A percentile compares a stretch with the other conserved stretches of the same genome.
phyloP scores from a whole-genome alignment of 176 grass and related monocot species.

The Oryza brachyantha region DNA sequence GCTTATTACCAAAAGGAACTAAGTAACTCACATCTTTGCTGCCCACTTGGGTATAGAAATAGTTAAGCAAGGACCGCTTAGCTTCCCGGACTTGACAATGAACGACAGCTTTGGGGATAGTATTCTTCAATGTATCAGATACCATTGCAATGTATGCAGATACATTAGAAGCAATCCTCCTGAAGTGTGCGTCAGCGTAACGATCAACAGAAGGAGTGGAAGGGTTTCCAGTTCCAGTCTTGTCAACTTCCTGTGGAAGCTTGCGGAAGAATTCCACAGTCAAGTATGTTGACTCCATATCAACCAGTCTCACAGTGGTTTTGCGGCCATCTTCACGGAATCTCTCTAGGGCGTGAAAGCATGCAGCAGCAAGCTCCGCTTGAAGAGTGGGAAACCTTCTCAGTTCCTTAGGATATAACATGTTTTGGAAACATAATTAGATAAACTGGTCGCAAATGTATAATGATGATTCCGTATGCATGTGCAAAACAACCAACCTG shows the following conservation, averaged over 20 bases:
- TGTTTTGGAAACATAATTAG: constrained; percentile 5
- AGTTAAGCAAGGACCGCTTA: constrained; percentile 70
- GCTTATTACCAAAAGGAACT: not conserved
- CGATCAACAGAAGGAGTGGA: constrained; percentile 53
- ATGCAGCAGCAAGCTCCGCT: constrained; percentile 77
- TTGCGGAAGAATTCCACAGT: constrained; percentile 94
- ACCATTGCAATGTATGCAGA: constrained; percentile 89
- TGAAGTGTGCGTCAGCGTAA: constrained; percentile 77
- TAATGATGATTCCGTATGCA: not conserved
- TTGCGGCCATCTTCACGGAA: constrained; percentile 79
- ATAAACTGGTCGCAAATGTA: not conserved
- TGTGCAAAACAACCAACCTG: constrained; percentile 49
- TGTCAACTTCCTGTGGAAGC: constrained; percentile 85
- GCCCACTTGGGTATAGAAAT: constrained; percentile 84
- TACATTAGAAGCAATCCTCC: constrained; percentile 90
- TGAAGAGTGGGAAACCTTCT: constrained; percentile 88
- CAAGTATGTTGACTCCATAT: constrained; percentile 83
- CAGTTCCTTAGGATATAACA: constrained; percentile 56
- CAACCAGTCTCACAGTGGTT: constrained; percentile 75
- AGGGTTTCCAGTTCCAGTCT: constrained; percentile 47
- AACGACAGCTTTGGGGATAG: constrained; percentile 88
- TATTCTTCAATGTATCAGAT: constrained; percentile 82
- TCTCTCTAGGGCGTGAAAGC: constrained; percentile 64
- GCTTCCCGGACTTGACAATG: constrained; percentile 93
- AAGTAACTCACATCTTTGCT: constrained; percentile 66